These are phyloP conservation scores for Aegilops speltoides DNA, from an alignment of 176 grass and related monocot genomes.

Conservation along the genomic window DNA sequence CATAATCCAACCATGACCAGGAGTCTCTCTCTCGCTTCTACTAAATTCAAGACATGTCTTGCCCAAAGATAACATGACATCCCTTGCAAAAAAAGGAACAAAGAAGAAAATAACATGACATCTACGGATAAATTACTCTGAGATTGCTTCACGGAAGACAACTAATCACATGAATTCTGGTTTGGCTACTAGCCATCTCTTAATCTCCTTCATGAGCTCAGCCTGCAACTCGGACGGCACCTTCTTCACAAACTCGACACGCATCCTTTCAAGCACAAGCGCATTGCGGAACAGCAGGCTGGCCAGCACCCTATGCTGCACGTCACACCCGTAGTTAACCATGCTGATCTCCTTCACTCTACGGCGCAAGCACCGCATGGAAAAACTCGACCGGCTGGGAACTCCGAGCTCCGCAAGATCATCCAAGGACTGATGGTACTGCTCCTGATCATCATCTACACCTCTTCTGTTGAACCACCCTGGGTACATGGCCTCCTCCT, in stretches of 20 bases:
- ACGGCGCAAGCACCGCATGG: neutral
- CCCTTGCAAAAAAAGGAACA: no score
- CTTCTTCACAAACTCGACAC: neutral
- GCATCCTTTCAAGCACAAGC: neutral
- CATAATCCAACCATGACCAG: no score
- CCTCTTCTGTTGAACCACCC: no score
- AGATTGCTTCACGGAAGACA: neutral
- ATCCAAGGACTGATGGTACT: neutral
- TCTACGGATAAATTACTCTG: neutral
- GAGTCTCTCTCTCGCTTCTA: no score
- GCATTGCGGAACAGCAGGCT: constrained; percentile 20
- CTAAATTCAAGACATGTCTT: no score
- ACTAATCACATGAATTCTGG: neutral
- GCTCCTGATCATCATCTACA: neutral
- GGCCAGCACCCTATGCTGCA: neutral
- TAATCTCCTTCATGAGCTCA: neutral
- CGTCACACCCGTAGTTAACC: neutral
- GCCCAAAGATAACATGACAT: no score
- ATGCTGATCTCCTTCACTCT: constrained; percentile 3
- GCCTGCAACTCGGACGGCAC: neutral
- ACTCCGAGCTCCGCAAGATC: neutral
- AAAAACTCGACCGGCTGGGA: neutral
- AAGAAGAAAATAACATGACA: neutral
- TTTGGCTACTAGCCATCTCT: constrained; percentile 2
- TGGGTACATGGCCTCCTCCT: no score